Conservation (phyloP, 2,329 filamentous ascomycete species). For the Colletotrichum filicis region DNA sequence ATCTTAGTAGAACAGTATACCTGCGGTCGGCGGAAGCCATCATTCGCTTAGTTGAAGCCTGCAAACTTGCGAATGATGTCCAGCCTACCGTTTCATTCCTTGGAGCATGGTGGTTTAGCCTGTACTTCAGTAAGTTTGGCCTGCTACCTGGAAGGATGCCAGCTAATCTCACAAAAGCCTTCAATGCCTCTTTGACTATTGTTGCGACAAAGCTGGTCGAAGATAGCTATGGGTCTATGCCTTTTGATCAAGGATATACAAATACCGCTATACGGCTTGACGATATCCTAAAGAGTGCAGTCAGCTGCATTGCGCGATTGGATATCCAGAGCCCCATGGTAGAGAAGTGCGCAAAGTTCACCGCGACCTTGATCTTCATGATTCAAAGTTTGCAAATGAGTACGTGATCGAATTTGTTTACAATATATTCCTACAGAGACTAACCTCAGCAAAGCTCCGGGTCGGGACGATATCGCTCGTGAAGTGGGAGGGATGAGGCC, state of each 20-base stretch:
- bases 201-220: conserved; percentile 27
- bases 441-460: background rate
- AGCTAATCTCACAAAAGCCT: background rate
- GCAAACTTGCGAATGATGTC: conserved; percentile 29
- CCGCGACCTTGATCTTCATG: conserved; percentile 17
- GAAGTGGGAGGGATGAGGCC: background rate
- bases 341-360: conserved; percentile 31
- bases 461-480: background rate
- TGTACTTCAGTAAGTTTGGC: conserved; percentile 43
- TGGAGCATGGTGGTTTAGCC: conserved; percentile 46
- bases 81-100: conserved; percentile 36
- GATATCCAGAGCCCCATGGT: conserved; percentile 28
- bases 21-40: conserved; percentile 39
- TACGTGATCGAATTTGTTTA: background rate
- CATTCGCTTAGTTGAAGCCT: conserved; percentile 37
- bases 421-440: background rate
- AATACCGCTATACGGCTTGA: conserved; percentile 1
- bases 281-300: conserved; percentile 5
- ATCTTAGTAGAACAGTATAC: conserved; percentile 37
- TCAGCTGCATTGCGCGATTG: conserved; percentile 14
- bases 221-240: background rate
- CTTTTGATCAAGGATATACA: background rate
- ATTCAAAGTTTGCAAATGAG: conserved; percentile 12
- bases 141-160: no score
- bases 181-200: conserved; percentile 26